Evolutionary conservation across 2,329 filamentous ascomycete genomes (phyloP).

Genomic region (Aspergillus uvarum): DNA sequence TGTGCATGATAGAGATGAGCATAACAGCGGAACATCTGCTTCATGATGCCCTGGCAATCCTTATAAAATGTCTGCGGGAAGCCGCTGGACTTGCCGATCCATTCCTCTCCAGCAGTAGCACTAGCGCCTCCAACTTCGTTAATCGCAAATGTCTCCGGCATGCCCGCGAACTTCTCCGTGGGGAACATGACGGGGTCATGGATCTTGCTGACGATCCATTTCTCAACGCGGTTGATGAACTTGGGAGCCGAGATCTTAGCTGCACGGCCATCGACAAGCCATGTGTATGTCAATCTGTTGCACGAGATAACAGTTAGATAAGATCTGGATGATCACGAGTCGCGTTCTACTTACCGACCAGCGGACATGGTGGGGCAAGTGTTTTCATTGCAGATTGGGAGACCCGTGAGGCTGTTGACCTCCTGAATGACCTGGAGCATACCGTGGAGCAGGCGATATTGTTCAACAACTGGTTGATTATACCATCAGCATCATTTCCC

Average conservation of each 20-base stretch:
- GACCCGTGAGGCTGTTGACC: conserved; percentile 71
- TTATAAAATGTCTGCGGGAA: conserved; percentile 88
- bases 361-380: conserved; percentile 92
- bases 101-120: conserved; percentile 62
- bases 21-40: conserved; percentile 98
- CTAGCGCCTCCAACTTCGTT: conserved; percentile 53
- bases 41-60: conserved; percentile 90
- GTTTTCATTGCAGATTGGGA: conserved; percentile 77
- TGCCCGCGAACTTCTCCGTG: conserved; percentile 70
- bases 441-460: conserved; percentile 83
- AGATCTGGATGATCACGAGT: background rate
- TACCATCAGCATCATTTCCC: background rate
- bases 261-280: conserved; percentile 85
- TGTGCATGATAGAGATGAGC: conserved; percentile 98
- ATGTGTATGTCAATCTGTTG: conserved; percentile 85
- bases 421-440: conserved; percentile 88
- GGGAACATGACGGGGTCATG: conserved; percentile 88
- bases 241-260: conserved; percentile 90
- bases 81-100: conserved; percentile 88
- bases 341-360: conserved; percentile 67
- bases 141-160: conserved; percentile 55
- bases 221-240: conserved; percentile 94
- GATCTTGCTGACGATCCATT: conserved; percentile 96
- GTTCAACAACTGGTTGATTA: conserved; percentile 71
- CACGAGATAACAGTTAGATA: conserved; percentile 19